Evolutionary conservation across 208 protist genomes (phyloP).

Genomic region (Leptomonas seymouri): DNA sequence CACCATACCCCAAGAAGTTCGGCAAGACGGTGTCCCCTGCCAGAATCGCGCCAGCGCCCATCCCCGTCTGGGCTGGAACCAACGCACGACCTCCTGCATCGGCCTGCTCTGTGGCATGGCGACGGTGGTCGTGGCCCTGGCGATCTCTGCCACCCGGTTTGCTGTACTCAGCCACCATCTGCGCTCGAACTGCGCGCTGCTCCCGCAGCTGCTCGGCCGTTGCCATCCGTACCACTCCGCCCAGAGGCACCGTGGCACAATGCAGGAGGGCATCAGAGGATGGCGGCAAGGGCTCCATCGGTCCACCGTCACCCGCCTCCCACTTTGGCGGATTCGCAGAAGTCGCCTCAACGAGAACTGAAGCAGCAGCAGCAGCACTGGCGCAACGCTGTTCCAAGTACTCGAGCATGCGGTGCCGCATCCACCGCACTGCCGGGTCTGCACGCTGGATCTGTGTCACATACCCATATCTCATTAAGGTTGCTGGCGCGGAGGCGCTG

Average conservation of each 20-base stretch:
- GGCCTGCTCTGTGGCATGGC: background rate
- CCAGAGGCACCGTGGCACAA: background rate
- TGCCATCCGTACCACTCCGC: background rate
- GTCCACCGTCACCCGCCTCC: background rate
- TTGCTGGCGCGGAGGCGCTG: background rate
- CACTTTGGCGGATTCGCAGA: no score
- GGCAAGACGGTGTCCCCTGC: background rate
- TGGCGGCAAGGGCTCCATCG: background rate
- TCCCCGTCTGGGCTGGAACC: slow-evolving; percentile 1
- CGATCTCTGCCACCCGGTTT: slow-evolving; percentile 7
- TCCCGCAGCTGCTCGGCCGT: slow-evolving; percentile 7
- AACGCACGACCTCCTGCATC: background rate
- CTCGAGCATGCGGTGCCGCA: slow-evolving; percentile 40
- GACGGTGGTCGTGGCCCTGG: background rate
- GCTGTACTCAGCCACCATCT: slow-evolving; percentile 23
- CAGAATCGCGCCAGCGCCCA: background rate
- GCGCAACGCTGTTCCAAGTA: slow-evolving; percentile 27
- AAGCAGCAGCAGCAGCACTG: background rate
- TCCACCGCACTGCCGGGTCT: slow-evolving; percentile 44
- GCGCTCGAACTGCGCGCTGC: slow-evolving; percentile 23
- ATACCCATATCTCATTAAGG: slow-evolving; percentile 36
- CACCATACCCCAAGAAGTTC: no score
- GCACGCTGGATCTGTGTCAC: slow-evolving; percentile 50
- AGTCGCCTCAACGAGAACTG: no score
- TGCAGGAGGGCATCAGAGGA: background rate